Base-by-base conservation (phyloP, 2,329 filamentous ascomycete species). In the Ophiocordyceps camponoti-floridani region DNA sequence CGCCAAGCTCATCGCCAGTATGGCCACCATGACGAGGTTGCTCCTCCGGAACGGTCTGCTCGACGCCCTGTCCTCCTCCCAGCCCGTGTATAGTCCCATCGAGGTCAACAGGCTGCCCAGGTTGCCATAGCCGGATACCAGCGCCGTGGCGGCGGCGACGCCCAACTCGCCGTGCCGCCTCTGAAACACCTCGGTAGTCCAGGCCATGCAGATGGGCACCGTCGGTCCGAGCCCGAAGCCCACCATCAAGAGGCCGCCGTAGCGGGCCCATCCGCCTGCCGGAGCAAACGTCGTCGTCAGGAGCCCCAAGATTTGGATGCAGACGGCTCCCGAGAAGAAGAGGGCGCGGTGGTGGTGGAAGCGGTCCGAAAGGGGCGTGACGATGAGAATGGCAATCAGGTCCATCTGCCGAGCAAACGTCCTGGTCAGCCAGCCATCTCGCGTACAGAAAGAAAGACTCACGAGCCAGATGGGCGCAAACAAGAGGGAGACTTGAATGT, bases 391-490 rank as follows among this genome's bases (percentile, higher is more conserved):
- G 33, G 86, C 84, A 46, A 88, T 79, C 35, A 94, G 72, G 56
- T 94, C 87, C 80, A 87, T 86, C 79, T 83, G 45, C 4, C 37
- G 23, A 13, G 18, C 18, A 12, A 3, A 18, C 7, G n/a, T 18
- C n/a, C 35, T 14, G 26, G 42, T 19, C 14, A 30, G 38, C 7
- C 8, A 40, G 2, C n/a, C 42, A 33, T 7, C 12, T 16, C 16
- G 18, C 14, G 33, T n/a, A 37, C n/a, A 4, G 13, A n/a, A 16
- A 37, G 14, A 37, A 1, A n/a, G n/a, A 40, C 79, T 66, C 64
- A 84, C 81, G 52, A 94, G 81, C 87, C 87, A 94, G 56, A 94
- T 94, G 0, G 87, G 87, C 2, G 87, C 86, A 56, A 87, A 88
- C 27, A 94, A 70, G 54, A 94, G 65, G 63, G 83, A 89, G 49